Evolutionary conservation across 768 basidiomycete genomes (phyloP), one percentile per base, ranked within the genome.

Genomic region (Amanita polypyramis): DNA sequence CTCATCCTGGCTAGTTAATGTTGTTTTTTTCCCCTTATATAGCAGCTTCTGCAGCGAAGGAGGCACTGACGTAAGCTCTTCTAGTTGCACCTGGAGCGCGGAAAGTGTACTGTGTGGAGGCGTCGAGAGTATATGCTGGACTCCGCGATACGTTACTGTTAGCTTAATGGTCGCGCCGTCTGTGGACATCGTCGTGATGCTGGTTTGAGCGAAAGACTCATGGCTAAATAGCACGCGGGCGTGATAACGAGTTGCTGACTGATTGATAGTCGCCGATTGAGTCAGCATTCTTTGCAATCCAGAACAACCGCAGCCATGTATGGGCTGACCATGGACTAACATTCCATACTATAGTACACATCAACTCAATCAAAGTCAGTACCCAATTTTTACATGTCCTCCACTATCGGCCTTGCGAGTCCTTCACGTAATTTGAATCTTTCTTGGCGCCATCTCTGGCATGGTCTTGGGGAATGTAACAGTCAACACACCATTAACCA

Each of bases 1-100:
- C 12, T 57, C 59, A 32, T 60, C 55, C 34, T 56, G 53, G 14
- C 61, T 40, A 14, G 62, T 29, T 0, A 60, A 49, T 45, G 65
- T 74, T 9, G 61, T 47, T 43, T 67, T 73, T 69, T 82, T 87
- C 29, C 85, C 83, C 58, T 79, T 85, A 65, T 74, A 82, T 7
- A 88, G 60, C 35, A 88, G 67, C 56, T 89, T 90, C 66, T 89
- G 85, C 34, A 80, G 64, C 2, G 70, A 59, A 3, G 77, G 70
- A 0, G 84, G 82, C 9, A 88, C 80, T 20, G 70, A 68, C 1
- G 84, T 88, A 23, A 85, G 69, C 53, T 79, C 72, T 57, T 82
- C 76, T 3, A 88, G 58, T 25, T 58, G 69, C 1, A 65, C 54
- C 45, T 79, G 72, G 2, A 90, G 65, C 8, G 56, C 58, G 1